Evolutionary conservation across 345 rosid species (phyloP).

Genomic region (Linum lewisii): DNA sequence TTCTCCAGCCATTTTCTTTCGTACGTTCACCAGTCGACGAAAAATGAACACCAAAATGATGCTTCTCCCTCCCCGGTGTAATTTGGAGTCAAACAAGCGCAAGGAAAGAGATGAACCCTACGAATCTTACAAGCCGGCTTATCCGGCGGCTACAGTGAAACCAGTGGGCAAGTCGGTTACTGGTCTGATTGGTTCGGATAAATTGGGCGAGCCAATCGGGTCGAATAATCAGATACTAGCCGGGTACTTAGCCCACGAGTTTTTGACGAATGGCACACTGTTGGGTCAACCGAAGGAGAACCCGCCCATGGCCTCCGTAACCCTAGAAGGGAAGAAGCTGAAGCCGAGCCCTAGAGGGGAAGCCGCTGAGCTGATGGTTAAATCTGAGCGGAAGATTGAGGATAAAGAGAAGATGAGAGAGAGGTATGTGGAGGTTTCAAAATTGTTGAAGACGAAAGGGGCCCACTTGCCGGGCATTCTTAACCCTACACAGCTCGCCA

Average conservation of each 20-base stretch:
- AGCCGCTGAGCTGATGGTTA: not conserved
- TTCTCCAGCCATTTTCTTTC: not conserved
- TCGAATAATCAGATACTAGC: slow-evolving; percentile 55
- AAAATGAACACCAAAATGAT: slow-evolving; percentile 64
- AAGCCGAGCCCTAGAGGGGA: slow-evolving; percentile 5
- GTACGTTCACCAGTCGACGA: too few species aligned
- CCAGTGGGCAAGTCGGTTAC: slow-evolving; percentile 18
- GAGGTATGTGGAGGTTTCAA: slow-evolving; percentile 59
- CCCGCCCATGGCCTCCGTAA: slow-evolving; percentile 14
- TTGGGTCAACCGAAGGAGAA: slow-evolving; percentile 43
- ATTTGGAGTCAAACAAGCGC: slow-evolving; percentile 53
- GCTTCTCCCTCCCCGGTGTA: slow-evolving; percentile 79
- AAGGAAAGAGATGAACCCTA: slow-evolving; percentile 40
- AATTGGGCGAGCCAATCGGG: slow-evolving; percentile 15
- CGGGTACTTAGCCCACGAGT: slow-evolving; percentile 81
- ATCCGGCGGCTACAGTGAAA: not conserved
- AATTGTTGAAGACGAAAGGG: slow-evolving; percentile 52
- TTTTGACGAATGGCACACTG: slow-evolving; percentile 59
- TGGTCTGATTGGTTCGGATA: slow-evolving; percentile 10
- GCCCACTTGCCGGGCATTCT: slow-evolving; percentile 58
- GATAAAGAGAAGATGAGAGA: not conserved
- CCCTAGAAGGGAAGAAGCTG: slow-evolving; percentile 19
- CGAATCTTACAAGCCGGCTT: slow-evolving; percentile 22
- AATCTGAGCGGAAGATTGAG: too few species aligned
- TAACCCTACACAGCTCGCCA: slow-evolving; percentile 78